These are phyloP conservation scores for Globisporangium perplexum DNA, from an alignment of 352 stramenopile species.

Conservation along the genomic window DNA sequence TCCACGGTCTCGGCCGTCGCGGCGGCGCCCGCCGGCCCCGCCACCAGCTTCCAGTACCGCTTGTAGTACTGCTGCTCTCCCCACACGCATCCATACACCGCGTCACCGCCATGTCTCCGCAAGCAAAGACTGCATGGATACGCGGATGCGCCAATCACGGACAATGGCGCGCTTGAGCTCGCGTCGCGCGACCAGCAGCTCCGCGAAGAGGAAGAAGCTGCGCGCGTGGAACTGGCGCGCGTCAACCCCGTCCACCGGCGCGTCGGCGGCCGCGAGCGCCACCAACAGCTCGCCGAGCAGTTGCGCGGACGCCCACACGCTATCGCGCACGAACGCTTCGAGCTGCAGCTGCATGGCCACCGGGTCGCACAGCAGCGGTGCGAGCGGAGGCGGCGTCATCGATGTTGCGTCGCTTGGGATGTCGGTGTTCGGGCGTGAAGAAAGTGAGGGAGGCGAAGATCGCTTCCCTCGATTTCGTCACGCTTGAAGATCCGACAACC, in stretches of 20 bases:
- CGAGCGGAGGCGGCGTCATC: neutral
- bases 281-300: conserved; percentile 61
- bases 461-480: neutral
- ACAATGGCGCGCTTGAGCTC: conserved; percentile 77
- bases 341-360: conserved; percentile 60
- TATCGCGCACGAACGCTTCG: conserved; percentile 37
- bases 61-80: conserved; percentile 52
- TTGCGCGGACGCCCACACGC: conserved; percentile 51
- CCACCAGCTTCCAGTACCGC: conserved; percentile 32
- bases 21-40: conserved; percentile 9
- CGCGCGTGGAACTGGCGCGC: conserved; percentile 47
- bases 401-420: neutral
- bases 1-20: conserved; percentile 15
- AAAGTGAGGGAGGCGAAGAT: neutral
- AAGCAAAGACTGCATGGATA: too few species aligned
- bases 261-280: conserved; percentile 29
- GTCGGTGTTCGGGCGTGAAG: neutral
- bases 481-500: neutral
- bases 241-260: conserved; percentile 1
- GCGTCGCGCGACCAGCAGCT: conserved; percentile 57
- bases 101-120: too few species aligned
- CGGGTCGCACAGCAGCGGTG: conserved; percentile 20
- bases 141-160: too few species aligned
- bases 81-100: too few species aligned
- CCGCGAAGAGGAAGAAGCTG: conserved; percentile 50